Percentiles rank a stretch among this genome's conserved stretches.
These are phyloP conservation scores for Nannizzia gypsea DNA, from an alignment of 2,329 filamentous ascomycete species.

Conservation along the genomic window DNA sequence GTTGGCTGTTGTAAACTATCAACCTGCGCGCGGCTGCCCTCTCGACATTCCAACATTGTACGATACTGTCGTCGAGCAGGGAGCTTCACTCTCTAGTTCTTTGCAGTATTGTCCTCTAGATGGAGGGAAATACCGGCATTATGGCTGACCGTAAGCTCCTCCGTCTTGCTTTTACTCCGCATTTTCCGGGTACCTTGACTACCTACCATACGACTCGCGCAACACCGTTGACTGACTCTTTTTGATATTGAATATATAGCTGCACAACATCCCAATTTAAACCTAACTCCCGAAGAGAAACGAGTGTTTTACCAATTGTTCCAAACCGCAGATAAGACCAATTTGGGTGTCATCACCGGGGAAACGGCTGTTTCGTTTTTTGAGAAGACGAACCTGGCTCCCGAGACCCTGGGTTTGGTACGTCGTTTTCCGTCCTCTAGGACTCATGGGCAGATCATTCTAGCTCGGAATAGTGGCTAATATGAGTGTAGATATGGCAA, in stretches of 20 bases:
- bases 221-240: not conserved
- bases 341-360: conserved; percentile 85
- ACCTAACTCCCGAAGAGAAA: conserved; percentile 85
- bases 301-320: conserved; percentile 88
- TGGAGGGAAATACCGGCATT: not conserved
- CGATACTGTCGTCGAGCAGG: not conserved
- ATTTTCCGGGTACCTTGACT: not conserved
- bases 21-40: not conserved
- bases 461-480: not conserved
- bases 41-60: not conserved
- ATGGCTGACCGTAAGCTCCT: conserved; percentile 4
- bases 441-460: not conserved
- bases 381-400: conserved; percentile 82
- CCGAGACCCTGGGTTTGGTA: conserved; percentile 77
- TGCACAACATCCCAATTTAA: conserved; percentile 52
- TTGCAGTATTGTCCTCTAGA: not conserved
- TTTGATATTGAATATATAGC: not conserved
- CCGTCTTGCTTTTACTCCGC: not conserved
- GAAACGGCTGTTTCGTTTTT: conserved; percentile 97
- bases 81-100: not conserved
- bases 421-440: conserved; percentile 18
- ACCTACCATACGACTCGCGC: not conserved
- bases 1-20: not conserved
- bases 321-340: conserved; percentile 81
- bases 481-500: conserved; percentile 76